Percentiles rank a stretch among this genome's conserved stretches.
Conservation (phyloP, 78 protist species). For the Monosiga brevicollis region DNA sequence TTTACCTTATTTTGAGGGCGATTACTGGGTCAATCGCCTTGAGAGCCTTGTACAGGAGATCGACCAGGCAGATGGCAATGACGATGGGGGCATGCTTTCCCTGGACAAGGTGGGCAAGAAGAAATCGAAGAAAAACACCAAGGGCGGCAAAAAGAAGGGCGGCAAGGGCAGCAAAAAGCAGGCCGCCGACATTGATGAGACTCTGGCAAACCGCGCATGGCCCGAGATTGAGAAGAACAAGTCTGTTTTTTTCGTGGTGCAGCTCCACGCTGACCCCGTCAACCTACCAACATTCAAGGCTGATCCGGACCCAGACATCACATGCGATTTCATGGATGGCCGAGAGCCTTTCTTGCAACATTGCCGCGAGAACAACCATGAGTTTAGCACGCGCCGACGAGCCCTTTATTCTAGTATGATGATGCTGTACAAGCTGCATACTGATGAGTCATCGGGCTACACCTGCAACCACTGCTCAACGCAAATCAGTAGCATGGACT, state of each 20-base stretch:
- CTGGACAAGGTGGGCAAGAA: slow-evolving; percentile 1
- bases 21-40: slow-evolving; percentile 1
- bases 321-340: slow-evolving; percentile 20
- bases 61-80: not conserved
- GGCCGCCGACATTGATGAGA: not conserved
- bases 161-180: not conserved
- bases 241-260: slow-evolving; percentile 11
- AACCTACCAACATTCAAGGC: not conserved
- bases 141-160: not conserved
- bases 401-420: slow-evolving; percentile 17
- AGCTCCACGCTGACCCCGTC: not conserved
- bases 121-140: not conserved
- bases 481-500: not conserved
- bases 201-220: not conserved
- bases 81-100: not conserved
- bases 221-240: not conserved
- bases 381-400: slow-evolving; percentile 3
- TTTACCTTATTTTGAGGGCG: slow-evolving; percentile 12
- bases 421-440: slow-evolving; percentile 24
- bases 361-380: slow-evolving; percentile 22
- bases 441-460: slow-evolving; percentile 4
- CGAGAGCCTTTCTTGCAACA: slow-evolving; percentile 25
- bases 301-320: slow-evolving; percentile 13
- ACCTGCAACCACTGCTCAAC: slow-evolving; percentile 9
- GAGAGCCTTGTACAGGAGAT: slow-evolving; percentile 7